phyloP scores from a whole-genome alignment of 345 rosid genomes.

The Euclidium syriacum region DNA sequence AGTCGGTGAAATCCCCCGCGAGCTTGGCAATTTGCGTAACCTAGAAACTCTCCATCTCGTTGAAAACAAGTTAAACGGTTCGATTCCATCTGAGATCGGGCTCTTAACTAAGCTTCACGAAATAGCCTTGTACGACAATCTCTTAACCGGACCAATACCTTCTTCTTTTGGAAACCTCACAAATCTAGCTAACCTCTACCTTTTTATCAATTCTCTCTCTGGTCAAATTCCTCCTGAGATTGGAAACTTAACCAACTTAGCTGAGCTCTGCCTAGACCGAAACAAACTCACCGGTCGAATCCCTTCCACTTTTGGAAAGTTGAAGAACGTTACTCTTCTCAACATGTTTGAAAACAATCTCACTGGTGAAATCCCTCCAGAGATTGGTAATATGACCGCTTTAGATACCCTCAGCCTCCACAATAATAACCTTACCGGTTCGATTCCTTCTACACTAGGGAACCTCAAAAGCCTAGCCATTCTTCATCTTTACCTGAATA shows the following conservation, averaged over 20 bases:
- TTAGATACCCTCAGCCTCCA: not conserved
- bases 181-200: slow-evolving; percentile 15
- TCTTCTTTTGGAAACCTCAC: slow-evolving; percentile 6
- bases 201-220: slow-evolving; percentile 6
- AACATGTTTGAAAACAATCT: not conserved
- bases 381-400: not conserved
- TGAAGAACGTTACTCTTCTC: not conserved
- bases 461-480: not conserved
- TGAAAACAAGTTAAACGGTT: slow-evolving; percentile 23
- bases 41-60: slow-evolving; percentile 15
- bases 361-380: too few relatives aligned
- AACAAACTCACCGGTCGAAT: slow-evolving; percentile 6
- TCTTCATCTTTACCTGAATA: not conserved
- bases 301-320: slow-evolving; percentile 24
- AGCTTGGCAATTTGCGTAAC: slow-evolving; percentile 18
- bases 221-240: slow-evolving; percentile 21
- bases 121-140: not conserved
- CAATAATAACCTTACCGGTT: not conserved
- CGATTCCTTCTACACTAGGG: not conserved
- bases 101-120: slow-evolving; percentile 9
- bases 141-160: slow-evolving; percentile 22
- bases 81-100: slow-evolving; percentile 17
- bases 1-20: slow-evolving; percentile 20
- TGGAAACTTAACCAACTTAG: slow-evolving; percentile 22
- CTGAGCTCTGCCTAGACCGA: slow-evolving; percentile 13